Conservation (phyloP, 192 early-diverging fungal species). For the Globomyces pollinis-pini region DNA sequence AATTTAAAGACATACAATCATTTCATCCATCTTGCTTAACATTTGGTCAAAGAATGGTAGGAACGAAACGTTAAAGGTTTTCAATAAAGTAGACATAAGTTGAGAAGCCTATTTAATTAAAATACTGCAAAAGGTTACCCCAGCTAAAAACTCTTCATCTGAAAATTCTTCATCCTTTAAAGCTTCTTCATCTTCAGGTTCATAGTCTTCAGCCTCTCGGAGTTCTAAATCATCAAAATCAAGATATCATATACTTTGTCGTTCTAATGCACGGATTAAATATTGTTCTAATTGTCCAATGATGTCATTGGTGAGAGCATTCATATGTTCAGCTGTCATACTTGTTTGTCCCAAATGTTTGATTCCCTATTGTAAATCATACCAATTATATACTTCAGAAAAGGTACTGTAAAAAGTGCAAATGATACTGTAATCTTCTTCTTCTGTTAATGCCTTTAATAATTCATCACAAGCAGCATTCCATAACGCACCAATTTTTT, state of each 20-base stretch:
- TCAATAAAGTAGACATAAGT: slow-evolving; percentile 73
- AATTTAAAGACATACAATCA: too few species aligned
- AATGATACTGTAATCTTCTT: slow-evolving; percentile 75
- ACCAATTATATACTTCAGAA: slow-evolving; percentile 16
- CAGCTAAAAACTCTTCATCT: slow-evolving; percentile 74
- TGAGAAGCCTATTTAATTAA: slow-evolving; percentile 76
- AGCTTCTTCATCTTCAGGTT: slow-evolving; percentile 88
- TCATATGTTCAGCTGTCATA: slow-evolving; percentile 55
- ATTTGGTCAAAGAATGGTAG: slow-evolving; percentile 76
- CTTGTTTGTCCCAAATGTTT: slow-evolving; percentile 57
- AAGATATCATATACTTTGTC: background rate
- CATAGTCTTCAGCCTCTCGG: slow-evolving; percentile 70
- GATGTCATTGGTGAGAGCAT: slow-evolving; percentile 45
- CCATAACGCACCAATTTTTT: slow-evolving; percentile 63
- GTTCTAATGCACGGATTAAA: background rate
- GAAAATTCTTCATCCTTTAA: slow-evolving; percentile 72
- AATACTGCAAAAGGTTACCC: too few species aligned
- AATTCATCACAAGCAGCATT: slow-evolving; percentile 64
- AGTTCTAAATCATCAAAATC: slow-evolving; percentile 34
- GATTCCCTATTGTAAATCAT: slow-evolving; percentile 49
- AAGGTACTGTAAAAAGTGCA: slow-evolving; percentile 73
- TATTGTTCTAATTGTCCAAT: slow-evolving; percentile 8
- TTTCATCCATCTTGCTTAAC: slow-evolving; percentile 58
- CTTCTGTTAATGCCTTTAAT: slow-evolving; percentile 66
- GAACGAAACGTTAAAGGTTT: slow-evolving; percentile 62